These are phyloP conservation scores for Cyclocybe aegerita DNA, from an alignment of 768 basidiomycete genomes.

Conservation along the genomic window DNA sequence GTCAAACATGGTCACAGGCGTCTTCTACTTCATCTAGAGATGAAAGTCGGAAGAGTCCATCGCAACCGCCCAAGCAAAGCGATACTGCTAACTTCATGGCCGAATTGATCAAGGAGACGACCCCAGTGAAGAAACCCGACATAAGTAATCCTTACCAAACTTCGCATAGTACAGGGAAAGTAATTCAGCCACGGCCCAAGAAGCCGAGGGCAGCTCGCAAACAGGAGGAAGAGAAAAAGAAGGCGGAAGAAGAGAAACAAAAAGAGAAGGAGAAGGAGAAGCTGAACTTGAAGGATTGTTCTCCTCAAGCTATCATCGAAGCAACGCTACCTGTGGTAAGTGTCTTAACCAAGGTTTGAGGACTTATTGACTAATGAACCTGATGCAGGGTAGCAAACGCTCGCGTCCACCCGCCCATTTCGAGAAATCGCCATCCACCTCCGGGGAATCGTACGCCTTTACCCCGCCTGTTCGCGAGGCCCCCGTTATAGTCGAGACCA, in stretches of 20 bases:
- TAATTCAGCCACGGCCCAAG: conserved; percentile 28
- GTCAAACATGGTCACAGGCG: conserved; percentile 66
- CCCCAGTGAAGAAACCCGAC: conserved; percentile 63
- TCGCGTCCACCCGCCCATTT: conserved; percentile 67
- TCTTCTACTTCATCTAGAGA: conserved; percentile 36
- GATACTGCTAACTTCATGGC: conserved; percentile 70
- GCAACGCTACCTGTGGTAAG: conserved; percentile 73
- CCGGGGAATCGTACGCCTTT: conserved; percentile 5
- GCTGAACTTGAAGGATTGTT: conserved; percentile 30
- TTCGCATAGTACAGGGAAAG: conserved; percentile 60
- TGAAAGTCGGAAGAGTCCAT: conserved; percentile 24
- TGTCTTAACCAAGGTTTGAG: conserved; percentile 1
- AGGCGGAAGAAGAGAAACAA: conserved; percentile 20
- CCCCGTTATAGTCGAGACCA: conserved; percentile 11
- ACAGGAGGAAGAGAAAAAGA: conserved; percentile 17
- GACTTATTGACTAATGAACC: conserved; percentile 4
- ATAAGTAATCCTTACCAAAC: conserved; percentile 79
- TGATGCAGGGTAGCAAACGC: conserved; percentile 69
- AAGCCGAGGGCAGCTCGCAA: conserved; percentile 6
- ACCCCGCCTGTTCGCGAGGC: conserved; percentile 11
- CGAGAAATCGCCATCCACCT: conserved; percentile 29
- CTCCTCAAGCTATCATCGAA: conserved; percentile 72
- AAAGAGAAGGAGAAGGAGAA: conserved; percentile 25
- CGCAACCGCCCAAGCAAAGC: conserved; percentile 47
- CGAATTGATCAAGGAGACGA: conserved; percentile 69